These are phyloP conservation scores for Vitis hybrid DNA, from an alignment of 177 flowering plant species.

Conservation along the genomic window DNA sequence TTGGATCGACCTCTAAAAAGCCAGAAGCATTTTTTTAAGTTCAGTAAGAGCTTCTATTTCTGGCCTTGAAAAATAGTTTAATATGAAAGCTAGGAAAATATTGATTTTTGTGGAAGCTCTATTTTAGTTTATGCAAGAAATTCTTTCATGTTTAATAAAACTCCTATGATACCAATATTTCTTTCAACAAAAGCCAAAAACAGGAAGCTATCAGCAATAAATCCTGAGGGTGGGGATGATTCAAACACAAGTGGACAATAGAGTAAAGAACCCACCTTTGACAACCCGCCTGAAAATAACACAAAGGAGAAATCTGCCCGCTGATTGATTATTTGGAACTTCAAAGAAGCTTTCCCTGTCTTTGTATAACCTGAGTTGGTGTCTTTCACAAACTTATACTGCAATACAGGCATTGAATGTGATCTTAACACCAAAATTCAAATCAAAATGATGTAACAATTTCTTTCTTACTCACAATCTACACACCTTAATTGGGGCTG, in stretches of 20 bases:
- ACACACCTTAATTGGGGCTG: slow-evolving; percentile 64
- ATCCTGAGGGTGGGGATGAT: too few relatives aligned
- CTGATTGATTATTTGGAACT: slow-evolving; percentile 73
- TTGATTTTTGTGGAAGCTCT: too few relatives aligned
- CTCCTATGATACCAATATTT: neutral
- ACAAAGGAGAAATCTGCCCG: slow-evolving; percentile 87
- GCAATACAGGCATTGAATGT: slow-evolving; percentile 11
- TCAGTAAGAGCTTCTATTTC: too few relatives aligned
- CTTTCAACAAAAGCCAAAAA: too few relatives aligned
- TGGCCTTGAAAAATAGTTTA: too few relatives aligned
- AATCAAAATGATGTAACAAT: neutral
- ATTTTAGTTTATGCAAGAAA: too few relatives aligned
- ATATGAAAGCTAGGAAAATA: too few relatives aligned
- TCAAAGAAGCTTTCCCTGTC: slow-evolving; percentile 54
- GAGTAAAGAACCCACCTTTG: slow-evolving; percentile 35
- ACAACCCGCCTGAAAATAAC: slow-evolving; percentile 57
- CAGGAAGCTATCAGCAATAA: too few relatives aligned
- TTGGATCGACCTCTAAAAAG: too few relatives aligned
- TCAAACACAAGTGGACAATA: neutral
- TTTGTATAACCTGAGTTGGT: slow-evolving; percentile 42
- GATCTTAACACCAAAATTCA: neutral
- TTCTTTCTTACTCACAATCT: too few relatives aligned
- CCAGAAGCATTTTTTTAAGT: too few relatives aligned
- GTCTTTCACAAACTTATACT: slow-evolving; percentile 58
- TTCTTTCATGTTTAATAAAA: too few relatives aligned